Evolutionary conservation across 2,329 filamentous ascomycete species (phyloP), one percentile per base, ranked within the genome.

Genomic region (Diaporthe helianthi): DNA sequence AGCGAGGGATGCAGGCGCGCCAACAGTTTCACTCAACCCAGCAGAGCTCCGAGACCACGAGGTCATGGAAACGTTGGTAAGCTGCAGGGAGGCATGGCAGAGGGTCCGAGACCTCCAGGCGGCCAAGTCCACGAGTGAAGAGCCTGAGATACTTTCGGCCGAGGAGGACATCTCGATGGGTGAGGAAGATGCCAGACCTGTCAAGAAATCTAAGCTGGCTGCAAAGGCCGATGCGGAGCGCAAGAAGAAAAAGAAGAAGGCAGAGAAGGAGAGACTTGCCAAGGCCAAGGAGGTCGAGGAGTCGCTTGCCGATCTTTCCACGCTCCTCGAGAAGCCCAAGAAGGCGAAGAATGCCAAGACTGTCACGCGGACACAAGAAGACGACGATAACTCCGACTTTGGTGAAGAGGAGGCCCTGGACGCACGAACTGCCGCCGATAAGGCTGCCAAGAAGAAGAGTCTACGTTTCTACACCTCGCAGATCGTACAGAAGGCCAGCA

Each of bases 401-500:
- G 96, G 95, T 74, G 96, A 99, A 76, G 94, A 97, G 78, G 91
- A 93, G 19, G 83, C 85, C 4, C 87, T 98, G 69, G 93, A 94
- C 66, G 89, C 90, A 13, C 87, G 90, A 71, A 90, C 95, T 71
- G 91, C 93, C 0, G 92, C 92, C 51, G 93, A 97, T 76, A 99
- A 99, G 81, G 92, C 91, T 0, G 88, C 89, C 70, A 92, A 92
- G 80, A 97, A 96, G 85, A 97, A 97, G 85, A 93, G 89, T 73
- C 87, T 99, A 69, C 92, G 94, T 72, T 99, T 99, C 85, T 99
- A 99, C 86, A 98, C 97, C 2, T 97, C 94, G 3, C 96, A 99
- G 79, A 96, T 99, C 73, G 92, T 93, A 33, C 95, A 98, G 79
- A 98, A 98, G 81, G 90, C 93, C 68, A 97, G 93, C 82, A 94